phyloP scores from a whole-genome alignment of 2,329 filamentous ascomycete genomes.

The Beauveria caledonica region DNA sequence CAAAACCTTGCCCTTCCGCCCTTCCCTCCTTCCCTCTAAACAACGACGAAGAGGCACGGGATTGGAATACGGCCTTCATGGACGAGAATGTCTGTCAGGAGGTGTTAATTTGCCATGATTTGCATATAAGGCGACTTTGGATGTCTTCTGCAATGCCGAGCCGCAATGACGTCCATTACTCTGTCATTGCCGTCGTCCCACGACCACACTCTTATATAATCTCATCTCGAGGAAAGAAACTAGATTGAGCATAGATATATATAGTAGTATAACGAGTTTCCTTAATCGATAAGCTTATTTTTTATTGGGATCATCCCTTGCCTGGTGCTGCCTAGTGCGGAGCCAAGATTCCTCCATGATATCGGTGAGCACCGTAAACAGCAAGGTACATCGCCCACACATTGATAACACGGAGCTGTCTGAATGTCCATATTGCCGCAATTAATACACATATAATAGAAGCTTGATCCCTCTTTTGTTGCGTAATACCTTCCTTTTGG shows the following conservation, averaged over 20 bases:
- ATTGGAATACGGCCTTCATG: too few species aligned
- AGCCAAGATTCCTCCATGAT: not conserved
- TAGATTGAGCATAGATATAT: not conserved
- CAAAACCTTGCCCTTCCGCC: not conserved
- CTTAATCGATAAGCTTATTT: not conserved
- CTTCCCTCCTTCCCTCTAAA: not conserved
- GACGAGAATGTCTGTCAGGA: not conserved
- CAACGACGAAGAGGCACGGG: not conserved
- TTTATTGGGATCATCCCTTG: not conserved
- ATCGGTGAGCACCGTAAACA: not conserved
- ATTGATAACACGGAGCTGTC: not conserved
- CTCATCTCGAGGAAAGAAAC: not conserved
- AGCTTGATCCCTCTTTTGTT: not conserved
- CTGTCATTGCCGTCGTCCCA: constrained; percentile 1
- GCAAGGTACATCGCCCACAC: not conserved
- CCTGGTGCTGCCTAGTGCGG: not conserved
- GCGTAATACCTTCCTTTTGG: not conserved
- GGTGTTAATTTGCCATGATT: not conserved
- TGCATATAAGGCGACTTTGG: not conserved
- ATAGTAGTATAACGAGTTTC: too few species aligned
- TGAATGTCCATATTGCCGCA: too few species aligned
- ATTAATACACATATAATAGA: not conserved
- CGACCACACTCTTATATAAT: not conserved
- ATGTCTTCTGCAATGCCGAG: not conserved
- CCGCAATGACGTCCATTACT: not conserved